Evolutionary conservation across 2,329 filamentous ascomycete species (phyloP).

Genomic region (Venturia asperata): DNA sequence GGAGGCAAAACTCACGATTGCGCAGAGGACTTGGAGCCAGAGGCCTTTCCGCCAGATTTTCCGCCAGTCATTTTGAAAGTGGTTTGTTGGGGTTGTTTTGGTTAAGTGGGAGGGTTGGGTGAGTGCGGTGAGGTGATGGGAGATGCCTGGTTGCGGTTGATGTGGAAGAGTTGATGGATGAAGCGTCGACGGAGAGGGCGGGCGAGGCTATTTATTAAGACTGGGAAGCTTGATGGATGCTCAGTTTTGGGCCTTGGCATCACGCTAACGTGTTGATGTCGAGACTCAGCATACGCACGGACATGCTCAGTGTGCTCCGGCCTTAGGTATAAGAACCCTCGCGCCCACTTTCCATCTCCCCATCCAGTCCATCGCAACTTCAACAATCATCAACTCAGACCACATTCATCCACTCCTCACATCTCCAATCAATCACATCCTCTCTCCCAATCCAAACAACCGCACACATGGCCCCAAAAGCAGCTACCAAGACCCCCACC

Average conservation of each 20-base stretch:
- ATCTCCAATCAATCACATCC: slow-evolving; percentile 27
- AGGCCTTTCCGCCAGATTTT: slow-evolving; percentile 99
- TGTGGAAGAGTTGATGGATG: slow-evolving; percentile 34
- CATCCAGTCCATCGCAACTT: slow-evolving; percentile 26
- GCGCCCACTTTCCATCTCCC: slow-evolving; percentile 31
- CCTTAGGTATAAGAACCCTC: slow-evolving; percentile 10
- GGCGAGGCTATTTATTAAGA: neutral
- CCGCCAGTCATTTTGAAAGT: slow-evolving; percentile 97
- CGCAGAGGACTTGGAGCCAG: slow-evolving; percentile 89
- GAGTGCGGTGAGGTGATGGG: slow-evolving; percentile 24
- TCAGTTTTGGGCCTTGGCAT: slow-evolving; percentile 8
- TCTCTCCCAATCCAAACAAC: slow-evolving; percentile 26
- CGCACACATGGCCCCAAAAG: slow-evolving; percentile 86
- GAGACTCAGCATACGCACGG: slow-evolving; percentile 10
- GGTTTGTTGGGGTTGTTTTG: slow-evolving; percentile 31
- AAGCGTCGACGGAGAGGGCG: slow-evolving; percentile 19
- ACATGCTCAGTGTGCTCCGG: slow-evolving; percentile 4
- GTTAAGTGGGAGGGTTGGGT: slow-evolving; percentile 28
- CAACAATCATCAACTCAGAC: slow-evolving; percentile 24
- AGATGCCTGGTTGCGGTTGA: slow-evolving; percentile 27
- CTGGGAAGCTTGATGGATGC: slow-evolving; percentile 6
- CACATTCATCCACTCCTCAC: slow-evolving; percentile 26
- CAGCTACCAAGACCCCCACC: slow-evolving; percentile 94
- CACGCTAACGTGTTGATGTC: slow-evolving; percentile 11
- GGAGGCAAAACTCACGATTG: slow-evolving; percentile 73